A percentile compares a stretch with the other conserved stretches of the same genome.
These are phyloP conservation scores for Cucurbitaria berberidis DNA, from an alignment of 2,329 filamentous ascomycete genomes.

Conservation along the genomic window DNA sequence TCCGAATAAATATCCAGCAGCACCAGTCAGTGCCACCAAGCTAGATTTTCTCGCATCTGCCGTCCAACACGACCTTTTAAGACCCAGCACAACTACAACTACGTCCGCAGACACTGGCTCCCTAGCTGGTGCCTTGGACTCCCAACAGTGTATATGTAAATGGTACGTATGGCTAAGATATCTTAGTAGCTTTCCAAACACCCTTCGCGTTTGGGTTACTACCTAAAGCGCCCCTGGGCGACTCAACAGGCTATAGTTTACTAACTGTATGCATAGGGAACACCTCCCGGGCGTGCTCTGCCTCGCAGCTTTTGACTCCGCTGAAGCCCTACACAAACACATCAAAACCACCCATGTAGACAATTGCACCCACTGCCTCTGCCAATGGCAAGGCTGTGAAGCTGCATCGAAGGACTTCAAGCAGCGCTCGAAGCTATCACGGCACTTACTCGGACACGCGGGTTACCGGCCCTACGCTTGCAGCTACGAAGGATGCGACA, in stretches of 20 bases:
- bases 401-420: slow-evolving; percentile 46
- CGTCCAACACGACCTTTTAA: slow-evolving; percentile 34
- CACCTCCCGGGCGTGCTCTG: slow-evolving; percentile 35
- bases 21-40: slow-evolving; percentile 24
- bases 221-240: neutral
- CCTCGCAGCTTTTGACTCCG: slow-evolving; percentile 33
- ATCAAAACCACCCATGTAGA: slow-evolving; percentile 45
- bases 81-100: slow-evolving; percentile 18
- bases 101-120: slow-evolving; percentile 11
- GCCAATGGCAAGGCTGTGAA: slow-evolving; percentile 47
- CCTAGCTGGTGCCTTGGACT: slow-evolving; percentile 9
- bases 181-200: neutral
- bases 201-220: neutral
- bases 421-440: slow-evolving; percentile 48
- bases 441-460: slow-evolving; percentile 47
- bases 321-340: slow-evolving; percentile 44
- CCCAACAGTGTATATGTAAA: slow-evolving; percentile 35
- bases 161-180: slow-evolving; percentile 26
- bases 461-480: slow-evolving; percentile 48
- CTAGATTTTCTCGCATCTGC: slow-evolving; percentile 39
- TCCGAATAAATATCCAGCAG: slow-evolving; percentile 18
- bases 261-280: slow-evolving; percentile 20
- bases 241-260: neutral
- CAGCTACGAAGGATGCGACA: slow-evolving; percentile 42
- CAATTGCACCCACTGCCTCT: slow-evolving; percentile 43